Conservation (phyloP, 805 yeast genomes). For the Lipomyces chichibuensis region DNA sequence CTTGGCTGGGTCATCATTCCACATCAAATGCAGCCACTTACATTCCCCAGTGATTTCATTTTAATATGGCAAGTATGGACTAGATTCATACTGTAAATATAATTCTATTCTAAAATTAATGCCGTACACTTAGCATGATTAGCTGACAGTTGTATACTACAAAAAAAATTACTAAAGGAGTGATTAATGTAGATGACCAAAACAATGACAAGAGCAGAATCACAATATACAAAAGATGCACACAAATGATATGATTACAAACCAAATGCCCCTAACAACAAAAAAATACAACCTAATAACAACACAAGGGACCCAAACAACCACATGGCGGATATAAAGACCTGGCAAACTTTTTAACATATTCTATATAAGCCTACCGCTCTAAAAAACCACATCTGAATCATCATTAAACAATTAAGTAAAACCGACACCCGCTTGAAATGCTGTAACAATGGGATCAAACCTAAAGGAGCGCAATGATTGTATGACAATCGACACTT, state of each 20-base stretch:
- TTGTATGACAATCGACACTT: background rate
- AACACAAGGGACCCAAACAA: background rate
- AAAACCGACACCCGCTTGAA: background rate
- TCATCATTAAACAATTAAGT: background rate
- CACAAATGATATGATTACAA: background rate
- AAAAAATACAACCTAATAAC: background rate
- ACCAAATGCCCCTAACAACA: background rate
- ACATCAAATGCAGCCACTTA: background rate
- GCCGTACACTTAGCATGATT: background rate
- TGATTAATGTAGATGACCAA: background rate
- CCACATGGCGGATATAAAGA: background rate
- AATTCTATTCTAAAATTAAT: background rate
- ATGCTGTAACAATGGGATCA: background rate
- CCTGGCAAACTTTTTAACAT: background rate
- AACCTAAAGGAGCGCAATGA: background rate
- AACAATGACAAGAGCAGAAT: background rate
- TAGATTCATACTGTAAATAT: background rate
- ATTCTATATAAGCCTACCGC: background rate
- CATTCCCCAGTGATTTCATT: too few relatives aligned
- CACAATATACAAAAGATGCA: background rate
- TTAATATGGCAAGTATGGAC: background rate
- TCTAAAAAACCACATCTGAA: background rate
- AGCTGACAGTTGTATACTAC: too few relatives aligned
- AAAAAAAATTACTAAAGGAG: too few relatives aligned
- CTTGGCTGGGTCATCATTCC: background rate